phyloP scores from a whole-genome alignment of 2,329 filamentous ascomycete species.

The Ceratocystis eucalypticola region DNA sequence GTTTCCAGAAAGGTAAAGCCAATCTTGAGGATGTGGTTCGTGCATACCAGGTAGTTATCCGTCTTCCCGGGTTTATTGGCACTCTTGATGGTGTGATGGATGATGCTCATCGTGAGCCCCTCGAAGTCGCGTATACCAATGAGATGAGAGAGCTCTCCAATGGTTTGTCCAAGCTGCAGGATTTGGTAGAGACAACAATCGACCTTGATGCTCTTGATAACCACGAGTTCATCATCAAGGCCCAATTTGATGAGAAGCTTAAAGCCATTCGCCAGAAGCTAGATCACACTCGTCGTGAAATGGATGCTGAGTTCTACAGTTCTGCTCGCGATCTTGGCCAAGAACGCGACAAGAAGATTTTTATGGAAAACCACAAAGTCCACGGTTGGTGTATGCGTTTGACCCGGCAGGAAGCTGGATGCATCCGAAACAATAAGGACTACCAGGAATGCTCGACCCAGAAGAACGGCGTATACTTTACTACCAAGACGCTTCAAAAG shows the following conservation, averaged over 20 bases:
- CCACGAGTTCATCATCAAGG: constrained; percentile 97
- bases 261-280: constrained; percentile 82
- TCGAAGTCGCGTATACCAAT: constrained; percentile 75
- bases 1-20: constrained; percentile 82
- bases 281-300: constrained; percentile 68
- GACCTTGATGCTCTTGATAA: constrained; percentile 90
- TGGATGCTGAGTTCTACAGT: constrained; percentile 65
- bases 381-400: constrained; percentile 95
- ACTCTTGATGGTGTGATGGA: constrained; percentile 92
- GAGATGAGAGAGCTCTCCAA: constrained; percentile 67
- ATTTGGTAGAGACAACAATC: constrained; percentile 98
- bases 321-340: constrained; percentile 73
- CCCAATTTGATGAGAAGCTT: constrained; percentile 85
- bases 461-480: constrained; percentile 98
- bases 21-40: constrained; percentile 91
- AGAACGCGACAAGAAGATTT: constrained; percentile 96
- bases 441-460: constrained; percentile 96
- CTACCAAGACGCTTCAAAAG: constrained; percentile 65
- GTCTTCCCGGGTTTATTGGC: constrained; percentile 76
- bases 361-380: constrained; percentile 88
- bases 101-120: constrained; percentile 73
- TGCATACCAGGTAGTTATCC: constrained; percentile 87
- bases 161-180: constrained; percentile 71
- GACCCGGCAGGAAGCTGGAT: constrained; percentile 78
- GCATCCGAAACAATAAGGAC: constrained; percentile 77